Conservation (phyloP, 306 rosid genomes). For the Cicer cuneatum region DNA sequence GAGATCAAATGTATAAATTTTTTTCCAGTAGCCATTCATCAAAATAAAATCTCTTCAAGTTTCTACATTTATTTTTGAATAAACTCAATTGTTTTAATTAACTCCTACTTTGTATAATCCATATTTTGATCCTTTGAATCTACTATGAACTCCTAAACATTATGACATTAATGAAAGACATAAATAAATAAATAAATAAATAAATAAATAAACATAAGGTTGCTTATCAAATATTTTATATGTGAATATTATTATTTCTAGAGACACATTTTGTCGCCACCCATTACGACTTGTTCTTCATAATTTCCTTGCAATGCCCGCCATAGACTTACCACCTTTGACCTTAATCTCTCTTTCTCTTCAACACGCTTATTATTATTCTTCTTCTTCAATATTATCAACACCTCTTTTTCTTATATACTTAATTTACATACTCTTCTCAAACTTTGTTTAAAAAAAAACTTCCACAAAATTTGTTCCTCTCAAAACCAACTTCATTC, state of each 20-base stretch:
- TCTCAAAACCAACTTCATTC: background rate
- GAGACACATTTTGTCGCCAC: conserved; percentile 61
- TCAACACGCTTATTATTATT: conserved; percentile 49
- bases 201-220: background rate
- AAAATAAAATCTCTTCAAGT: too few species aligned
- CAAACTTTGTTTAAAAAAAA: background rate
- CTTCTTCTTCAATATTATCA: background rate
- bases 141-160: too few species aligned
- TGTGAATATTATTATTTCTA: conserved; percentile 9
- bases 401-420: conserved; percentile 1
- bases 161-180: background rate
- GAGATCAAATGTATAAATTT: too few species aligned
- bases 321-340: conserved; percentile 52
- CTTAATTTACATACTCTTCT: conserved; percentile 3
- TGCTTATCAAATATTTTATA: background rate
- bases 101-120: too few species aligned
- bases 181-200: too few species aligned
- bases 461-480: background rate
- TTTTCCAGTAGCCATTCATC: too few species aligned
- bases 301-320: conserved; percentile 52
- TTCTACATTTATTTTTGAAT: too few species aligned
- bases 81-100: too few species aligned
- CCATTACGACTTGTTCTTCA: conserved; percentile 60
- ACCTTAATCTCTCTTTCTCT: conserved; percentile 41
- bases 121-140: too few species aligned